Evolutionary conservation across 2,329 filamentous ascomycete genomes (phyloP).

Genomic region (Aspergillus floridensis): DNA sequence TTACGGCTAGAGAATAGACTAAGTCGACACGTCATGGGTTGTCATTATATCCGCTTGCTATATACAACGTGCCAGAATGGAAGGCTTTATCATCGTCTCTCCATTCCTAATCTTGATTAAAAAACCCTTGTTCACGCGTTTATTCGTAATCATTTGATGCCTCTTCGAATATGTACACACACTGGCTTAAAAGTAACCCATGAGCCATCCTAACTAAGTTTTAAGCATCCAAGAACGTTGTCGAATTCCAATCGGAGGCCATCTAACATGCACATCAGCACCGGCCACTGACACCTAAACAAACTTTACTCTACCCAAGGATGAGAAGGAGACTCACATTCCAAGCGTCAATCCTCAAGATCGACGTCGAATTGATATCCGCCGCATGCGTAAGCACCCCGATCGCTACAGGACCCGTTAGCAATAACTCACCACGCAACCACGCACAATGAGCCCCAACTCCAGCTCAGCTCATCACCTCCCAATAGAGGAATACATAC

Average conservation of each 20-base stretch:
- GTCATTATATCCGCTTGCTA: too few relatives aligned
- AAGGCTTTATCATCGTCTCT: too few relatives aligned
- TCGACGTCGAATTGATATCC: constrained; percentile 8
- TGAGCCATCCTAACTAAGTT: neutral
- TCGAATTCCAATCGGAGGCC: constrained; percentile 23
- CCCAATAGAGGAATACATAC: constrained; percentile 9
- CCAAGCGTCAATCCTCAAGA: constrained; percentile 27
- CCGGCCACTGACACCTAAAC: neutral
- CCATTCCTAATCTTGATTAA: too few relatives aligned
- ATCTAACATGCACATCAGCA: constrained; percentile 12
- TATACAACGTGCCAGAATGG: too few relatives aligned
- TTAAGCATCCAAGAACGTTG: constrained; percentile 6
- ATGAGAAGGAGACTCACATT: constrained; percentile 19
- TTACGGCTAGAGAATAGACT: constrained; percentile 7
- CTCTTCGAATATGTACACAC: too few relatives aligned
- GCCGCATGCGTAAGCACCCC: constrained; percentile 18
- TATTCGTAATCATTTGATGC: too few relatives aligned
- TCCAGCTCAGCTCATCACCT: neutral
- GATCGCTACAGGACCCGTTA: constrained; percentile 17
- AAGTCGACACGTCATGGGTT: neutral
- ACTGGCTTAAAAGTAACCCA: neutral
- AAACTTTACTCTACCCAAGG: neutral
- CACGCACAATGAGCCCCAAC: neutral
- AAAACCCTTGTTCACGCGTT: too few relatives aligned
- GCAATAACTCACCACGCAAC: too few relatives aligned